phyloP scores from a whole-genome alignment of 352 stramenopile species.

The Globisporangium yorkense region DNA sequence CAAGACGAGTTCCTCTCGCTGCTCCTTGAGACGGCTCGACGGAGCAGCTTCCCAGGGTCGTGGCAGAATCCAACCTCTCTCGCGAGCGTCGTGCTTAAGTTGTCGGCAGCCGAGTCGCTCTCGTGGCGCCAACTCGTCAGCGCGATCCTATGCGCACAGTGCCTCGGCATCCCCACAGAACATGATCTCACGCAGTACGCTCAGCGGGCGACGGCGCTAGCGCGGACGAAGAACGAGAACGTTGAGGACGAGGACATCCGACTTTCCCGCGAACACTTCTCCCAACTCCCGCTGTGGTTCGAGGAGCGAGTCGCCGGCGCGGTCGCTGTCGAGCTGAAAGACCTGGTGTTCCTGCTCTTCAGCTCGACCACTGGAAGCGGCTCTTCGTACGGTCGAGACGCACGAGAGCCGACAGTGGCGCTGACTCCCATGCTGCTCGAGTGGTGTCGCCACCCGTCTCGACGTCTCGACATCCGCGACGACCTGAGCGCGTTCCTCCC shows the following conservation, averaged over 20 bases:
- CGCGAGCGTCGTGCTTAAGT: conserved; percentile 27
- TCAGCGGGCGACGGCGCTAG: not conserved
- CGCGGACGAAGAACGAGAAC: not conserved
- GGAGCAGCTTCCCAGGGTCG: conserved; percentile 22
- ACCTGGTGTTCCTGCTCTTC: conserved; percentile 37
- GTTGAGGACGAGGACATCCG: not conserved
- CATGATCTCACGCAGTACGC: conserved; percentile 19
- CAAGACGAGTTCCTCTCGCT: conserved; percentile 33
- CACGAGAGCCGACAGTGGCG: not conserved
- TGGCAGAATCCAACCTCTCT: conserved; percentile 32
- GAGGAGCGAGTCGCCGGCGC: conserved; percentile 8
- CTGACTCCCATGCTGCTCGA: conserved; percentile 30
- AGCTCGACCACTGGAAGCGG: not conserved
- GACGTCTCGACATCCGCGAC: conserved; percentile 19
- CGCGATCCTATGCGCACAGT: conserved; percentile 33
- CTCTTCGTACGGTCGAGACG: not conserved
- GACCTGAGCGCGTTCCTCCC: conserved; percentile 33
- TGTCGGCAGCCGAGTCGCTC: conserved; percentile 2
- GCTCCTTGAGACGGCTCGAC: conserved; percentile 24
- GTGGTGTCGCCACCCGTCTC: conserved; percentile 28
- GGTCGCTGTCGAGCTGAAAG: conserved; percentile 14
- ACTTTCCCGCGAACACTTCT: conserved; percentile 22
- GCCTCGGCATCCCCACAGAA: conserved; percentile 21
- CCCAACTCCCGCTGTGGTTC: conserved; percentile 38
- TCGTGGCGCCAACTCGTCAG: conserved; percentile 39